Evolutionary conservation across 2,329 filamentous ascomycete species (phyloP), one percentile per base, ranked within the genome.

Genomic region (Alternaria ethzedia): DNA sequence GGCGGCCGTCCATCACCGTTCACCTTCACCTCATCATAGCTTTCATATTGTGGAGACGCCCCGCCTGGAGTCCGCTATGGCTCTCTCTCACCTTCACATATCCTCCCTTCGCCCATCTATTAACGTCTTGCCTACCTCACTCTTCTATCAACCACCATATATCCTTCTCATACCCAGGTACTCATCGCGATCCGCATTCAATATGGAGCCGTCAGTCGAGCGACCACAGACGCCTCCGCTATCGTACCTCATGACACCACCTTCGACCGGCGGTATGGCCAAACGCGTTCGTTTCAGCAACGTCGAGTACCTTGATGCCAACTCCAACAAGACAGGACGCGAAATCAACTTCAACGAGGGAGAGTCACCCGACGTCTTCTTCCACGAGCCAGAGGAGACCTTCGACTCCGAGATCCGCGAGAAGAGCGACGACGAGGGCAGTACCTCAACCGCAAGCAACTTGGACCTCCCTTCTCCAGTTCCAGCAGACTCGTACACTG

Each of bases 191-290:
- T 20, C 36, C 5, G 17, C 36, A 11, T 6, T 30, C 57, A 60
- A 57, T 3, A 70, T 66, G 62, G 8, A 6, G 1, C 41, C 12
- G 4, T 30, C 50, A 7, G 62, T 55, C 2, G 44, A 59, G 44
- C 60, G 63, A 43, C 55, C 55, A 11, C 44, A 46, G 9, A 70
- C 68, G 8, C 68, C 70, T 23, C 67, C 68, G 7, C 55, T 43
- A 11, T 45, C 43, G 9, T 58, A 61, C 8, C 62, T 68, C 0
- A 47, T 72, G 1, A 74, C 75, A 1, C 73, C 73, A 10, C 75
- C 74, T 2, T 60, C 67, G 2, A 76, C 73, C 0, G 69, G 63
- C 23, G 46, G 54, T 0, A 58, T 55, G 11, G 11, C 9, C 20
- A 72, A 71, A 45, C 58, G 45, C 9, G 58, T 54, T 6, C 61